Percentiles rank a stretch among this genome's conserved stretches.
These are phyloP conservation scores for Centaurea solstitialis DNA, from an alignment of 129 eudicot genomes.

Conservation along the genomic window DNA sequence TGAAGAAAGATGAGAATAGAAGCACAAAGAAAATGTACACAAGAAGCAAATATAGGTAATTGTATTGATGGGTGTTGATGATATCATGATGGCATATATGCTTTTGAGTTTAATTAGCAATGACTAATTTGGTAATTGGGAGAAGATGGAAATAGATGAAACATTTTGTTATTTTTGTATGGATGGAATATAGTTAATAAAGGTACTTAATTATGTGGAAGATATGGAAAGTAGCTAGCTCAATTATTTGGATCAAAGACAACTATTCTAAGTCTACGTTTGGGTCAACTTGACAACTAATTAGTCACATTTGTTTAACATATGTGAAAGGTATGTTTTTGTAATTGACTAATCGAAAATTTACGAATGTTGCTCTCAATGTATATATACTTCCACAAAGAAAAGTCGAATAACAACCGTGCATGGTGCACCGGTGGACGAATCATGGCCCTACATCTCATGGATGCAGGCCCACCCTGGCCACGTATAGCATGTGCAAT, in stretches of 20 bases:
- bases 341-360: too few relatives aligned
- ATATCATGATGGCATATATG: constrained; percentile 10
- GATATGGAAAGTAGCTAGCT: background rate
- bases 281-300: background rate
- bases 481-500: too few relatives aligned
- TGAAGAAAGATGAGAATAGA: background rate
- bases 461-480: too few relatives aligned
- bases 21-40: background rate
- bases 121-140: background rate
- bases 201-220: background rate
- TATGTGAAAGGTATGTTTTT: too few relatives aligned
- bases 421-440: too few relatives aligned
- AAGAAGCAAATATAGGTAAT: constrained; percentile 4
- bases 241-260: constrained; percentile 2
- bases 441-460: too few relatives aligned
- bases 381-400: too few relatives aligned
- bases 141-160: background rate
- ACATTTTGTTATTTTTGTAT: background rate
- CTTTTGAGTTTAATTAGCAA: background rate
- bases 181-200: background rate
- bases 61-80: constrained; percentile 7
- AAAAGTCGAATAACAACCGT: too few relatives aligned
- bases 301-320: too few relatives aligned
- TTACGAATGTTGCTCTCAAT: too few relatives aligned
- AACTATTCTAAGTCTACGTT: constrained; percentile 10